phyloP scores from a whole-genome alignment of 2,329 filamentous ascomycete genomes.

The Fusarium oligoseptatum region DNA sequence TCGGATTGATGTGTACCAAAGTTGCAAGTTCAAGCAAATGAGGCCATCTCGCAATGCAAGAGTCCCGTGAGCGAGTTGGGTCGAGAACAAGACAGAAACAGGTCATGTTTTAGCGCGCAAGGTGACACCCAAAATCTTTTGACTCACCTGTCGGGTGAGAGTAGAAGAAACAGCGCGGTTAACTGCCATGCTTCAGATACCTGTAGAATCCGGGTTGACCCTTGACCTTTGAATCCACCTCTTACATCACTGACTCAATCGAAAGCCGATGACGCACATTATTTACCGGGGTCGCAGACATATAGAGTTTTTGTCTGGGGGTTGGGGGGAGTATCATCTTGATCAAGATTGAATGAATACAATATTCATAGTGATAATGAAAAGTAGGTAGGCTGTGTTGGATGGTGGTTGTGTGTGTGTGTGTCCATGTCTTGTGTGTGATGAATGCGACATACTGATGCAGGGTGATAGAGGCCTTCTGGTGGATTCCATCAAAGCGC shows the following conservation, averaged over 20 bases:
- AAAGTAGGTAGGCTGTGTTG: not conserved
- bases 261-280: not conserved
- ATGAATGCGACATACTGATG: not conserved
- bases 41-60: not conserved
- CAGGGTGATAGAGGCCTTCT: not conserved
- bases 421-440: not conserved
- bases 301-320: slow-evolving; percentile 3
- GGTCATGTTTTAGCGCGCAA: not conserved
- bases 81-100: not conserved
- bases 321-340: not conserved
- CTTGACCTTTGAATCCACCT: not conserved
- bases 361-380: not conserved
- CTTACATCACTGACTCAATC: not conserved
- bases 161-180: not conserved
- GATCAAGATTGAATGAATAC: not conserved
- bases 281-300: not conserved
- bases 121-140: not conserved
- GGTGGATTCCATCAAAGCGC: not conserved
- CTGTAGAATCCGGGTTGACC: not conserved
- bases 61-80: not conserved
- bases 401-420: not conserved
- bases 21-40: not conserved
- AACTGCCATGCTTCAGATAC: not conserved
- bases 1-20: not conserved
- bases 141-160: not conserved